Evolutionary conservation across 2,329 filamentous ascomycete species (phyloP).

Genomic region (Colletotrichum gloeosporioides): DNA sequence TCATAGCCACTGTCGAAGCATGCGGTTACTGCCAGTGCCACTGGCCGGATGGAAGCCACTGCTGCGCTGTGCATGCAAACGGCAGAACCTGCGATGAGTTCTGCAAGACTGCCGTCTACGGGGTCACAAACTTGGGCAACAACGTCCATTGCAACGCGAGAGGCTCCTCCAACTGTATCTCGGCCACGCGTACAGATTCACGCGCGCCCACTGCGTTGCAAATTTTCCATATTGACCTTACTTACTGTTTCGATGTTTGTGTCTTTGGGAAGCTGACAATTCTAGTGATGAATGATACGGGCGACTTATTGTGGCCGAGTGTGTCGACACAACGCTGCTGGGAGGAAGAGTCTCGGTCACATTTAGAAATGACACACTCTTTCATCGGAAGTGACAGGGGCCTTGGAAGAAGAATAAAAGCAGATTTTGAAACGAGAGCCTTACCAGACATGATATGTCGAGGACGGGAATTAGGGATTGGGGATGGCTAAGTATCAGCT

Average conservation of each 20-base stretch:
- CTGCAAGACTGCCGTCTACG: neutral
- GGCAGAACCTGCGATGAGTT: neutral
- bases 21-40: neutral
- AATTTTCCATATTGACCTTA: accelerated
- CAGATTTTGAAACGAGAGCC: neutral
- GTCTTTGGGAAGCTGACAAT: neutral
- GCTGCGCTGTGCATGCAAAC: neutral
- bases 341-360: neutral
- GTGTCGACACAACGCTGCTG: neutral
- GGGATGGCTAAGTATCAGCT: neutral
- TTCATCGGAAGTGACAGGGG: neutral
- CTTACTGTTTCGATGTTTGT: neutral
- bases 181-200: neutral
- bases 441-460: neutral
- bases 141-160: neutral
- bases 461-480: neutral
- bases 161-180: neutral
- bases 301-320: neutral
- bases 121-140: neutral
- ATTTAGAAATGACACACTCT: neutral
- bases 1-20: neutral
- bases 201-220: neutral
- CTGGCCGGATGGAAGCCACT: neutral
- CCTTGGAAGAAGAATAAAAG: neutral
- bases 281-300: neutral